Base-by-base conservation (phyloP, 768 basidiomycete species). In the Mycena chlorophos region DNA sequence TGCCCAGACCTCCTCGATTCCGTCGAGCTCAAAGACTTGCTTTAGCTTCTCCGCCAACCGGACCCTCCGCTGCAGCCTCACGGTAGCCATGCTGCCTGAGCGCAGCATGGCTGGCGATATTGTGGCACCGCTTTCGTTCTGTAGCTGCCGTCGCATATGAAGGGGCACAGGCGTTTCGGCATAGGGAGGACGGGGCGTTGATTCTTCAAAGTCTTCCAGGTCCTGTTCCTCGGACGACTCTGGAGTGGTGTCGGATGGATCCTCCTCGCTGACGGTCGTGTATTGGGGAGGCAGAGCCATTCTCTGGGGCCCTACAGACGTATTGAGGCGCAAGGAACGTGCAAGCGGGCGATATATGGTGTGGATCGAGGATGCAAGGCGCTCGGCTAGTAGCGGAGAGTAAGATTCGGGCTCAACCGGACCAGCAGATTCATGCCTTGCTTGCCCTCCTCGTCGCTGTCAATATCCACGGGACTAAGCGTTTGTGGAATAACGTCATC, bases 21-120 rank as follows among this genome's bases (percentile, higher is more conserved):
- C 86, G 17, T 83, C 77, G 34, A 98, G 67, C 31, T 90, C 88
- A 64, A 94, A 99, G 2, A 98, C 85, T 45, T 95, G 91, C 68
- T 82, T 84, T 52, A 99, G 72, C 73, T 95, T 97, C 73, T 90
- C 86, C 2, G 92, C 94, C 37, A 99, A 73, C 42, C 84, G 84
- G 25, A 80, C 77, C 54, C 91, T 78, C 50, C 91, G 78, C 64
- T 86, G 77, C 6, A 85, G 58, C 60, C 83, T 79, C 48, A 96
- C 84, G 29, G 92, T 88, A 14, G 88, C 74, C 77, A 92, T 79
- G 69, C 89, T 86, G 34, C 85, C 83, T 54, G 79, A 66, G 46
- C 79, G 82, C 54, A 63, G 63, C 37, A 67, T 64, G 55, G 66
- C 65, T 27, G 67, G 66, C 39, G 49, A 58, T 22, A 53, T 29